These are phyloP conservation scores for Globisporangium recalcitrans DNA, from an alignment of 352 stramenopile genomes.

Conservation along the genomic window DNA sequence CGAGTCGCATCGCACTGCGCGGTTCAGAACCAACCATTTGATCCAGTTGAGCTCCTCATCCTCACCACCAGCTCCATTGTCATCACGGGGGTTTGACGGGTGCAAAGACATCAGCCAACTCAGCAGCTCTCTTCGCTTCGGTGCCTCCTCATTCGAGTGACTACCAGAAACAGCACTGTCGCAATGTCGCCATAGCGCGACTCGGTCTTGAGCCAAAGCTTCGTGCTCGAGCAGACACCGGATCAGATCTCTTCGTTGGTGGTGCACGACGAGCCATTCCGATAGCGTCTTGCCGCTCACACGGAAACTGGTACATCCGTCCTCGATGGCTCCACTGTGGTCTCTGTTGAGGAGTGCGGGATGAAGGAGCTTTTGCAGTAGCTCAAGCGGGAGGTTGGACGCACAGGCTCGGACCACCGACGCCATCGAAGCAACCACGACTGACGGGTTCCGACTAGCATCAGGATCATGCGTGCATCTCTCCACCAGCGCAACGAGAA, in stretches of 20 bases:
- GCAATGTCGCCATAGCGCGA: slow-evolving; percentile 1
- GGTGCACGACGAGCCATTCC: slow-evolving; percentile 27
- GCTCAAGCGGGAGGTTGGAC: slow-evolving; percentile 20
- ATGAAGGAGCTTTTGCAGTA: slow-evolving; percentile 14
- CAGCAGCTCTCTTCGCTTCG: neutral
- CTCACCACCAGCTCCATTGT: no score
- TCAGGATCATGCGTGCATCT: neutral
- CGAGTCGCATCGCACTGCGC: slow-evolving; percentile 9
- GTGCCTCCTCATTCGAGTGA: neutral
- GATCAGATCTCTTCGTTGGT: slow-evolving; percentile 23
- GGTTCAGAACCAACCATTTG: slow-evolving; percentile 5
- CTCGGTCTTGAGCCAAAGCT: neutral
- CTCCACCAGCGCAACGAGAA: slow-evolving; percentile 5
- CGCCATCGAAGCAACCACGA: slow-evolving; percentile 2
- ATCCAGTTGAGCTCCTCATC: neutral
- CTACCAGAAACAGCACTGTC: neutral
- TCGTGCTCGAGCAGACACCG: slow-evolving; percentile 6
- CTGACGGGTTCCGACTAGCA: neutral
- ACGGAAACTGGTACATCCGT: slow-evolving; percentile 3
- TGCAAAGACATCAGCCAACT: slow-evolving; percentile 1
- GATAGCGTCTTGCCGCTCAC: slow-evolving; percentile 24
- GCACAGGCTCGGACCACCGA: slow-evolving; percentile 26
- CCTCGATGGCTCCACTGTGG: neutral
- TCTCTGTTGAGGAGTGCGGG: neutral
- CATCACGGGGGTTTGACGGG: neutral